Base-by-base conservation (phyloP, 228 moss, liverwort and hornwort species). In the Sphagnum magellanicum region DNA sequence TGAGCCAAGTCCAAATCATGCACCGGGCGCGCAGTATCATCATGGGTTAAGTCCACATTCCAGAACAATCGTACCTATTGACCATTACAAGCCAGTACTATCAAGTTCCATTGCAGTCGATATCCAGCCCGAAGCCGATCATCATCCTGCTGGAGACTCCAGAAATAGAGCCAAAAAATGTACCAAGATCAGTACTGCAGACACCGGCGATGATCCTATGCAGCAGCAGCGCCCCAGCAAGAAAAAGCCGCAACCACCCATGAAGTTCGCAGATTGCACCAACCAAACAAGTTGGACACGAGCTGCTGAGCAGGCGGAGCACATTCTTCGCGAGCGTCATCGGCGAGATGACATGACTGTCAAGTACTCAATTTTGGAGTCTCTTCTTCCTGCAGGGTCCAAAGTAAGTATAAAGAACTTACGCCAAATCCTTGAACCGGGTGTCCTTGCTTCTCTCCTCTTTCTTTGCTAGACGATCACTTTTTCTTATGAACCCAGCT, bases 281-380 rank as follows among this genome's bases (percentile, higher is more conserved):
- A 62, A 70, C 6, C 50, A 60, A 46, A 61, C 63, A 61, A 50
- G 51, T 12, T 6, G 60, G 70, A 70, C 70, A 51, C 70, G 16
- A 51, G 17, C 60, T 2, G 61, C 17, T 47, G 70, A 70, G 50
- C 50, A 63, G 48, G 52, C 50, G 16, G 50, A 70, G 70, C 61
- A 70, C 53, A 70, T 70, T 16, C 50, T 70, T n/a, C 61, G 70
- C 12, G 70, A 70, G 70, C 70, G 70, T 7, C 60, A 50, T 61
- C 61, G 70, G 7, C 50, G 70, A 48, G 70, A 70, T 51, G 61
- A 70, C 70, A 50, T 70, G 52, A 60, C 70, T 62, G 8, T 8
- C 48, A 70, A 70, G n/a, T 70, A 16, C 13, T 5, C 60, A 50
- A 50, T 5, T 15, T 32, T 70, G 10, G 62, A 62, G 51, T 63